Evolutionary conservation across 2,329 filamentous ascomycete species (phyloP), one percentile per base, ranked within the genome.

Genomic region (Colletotrichum karsti): DNA sequence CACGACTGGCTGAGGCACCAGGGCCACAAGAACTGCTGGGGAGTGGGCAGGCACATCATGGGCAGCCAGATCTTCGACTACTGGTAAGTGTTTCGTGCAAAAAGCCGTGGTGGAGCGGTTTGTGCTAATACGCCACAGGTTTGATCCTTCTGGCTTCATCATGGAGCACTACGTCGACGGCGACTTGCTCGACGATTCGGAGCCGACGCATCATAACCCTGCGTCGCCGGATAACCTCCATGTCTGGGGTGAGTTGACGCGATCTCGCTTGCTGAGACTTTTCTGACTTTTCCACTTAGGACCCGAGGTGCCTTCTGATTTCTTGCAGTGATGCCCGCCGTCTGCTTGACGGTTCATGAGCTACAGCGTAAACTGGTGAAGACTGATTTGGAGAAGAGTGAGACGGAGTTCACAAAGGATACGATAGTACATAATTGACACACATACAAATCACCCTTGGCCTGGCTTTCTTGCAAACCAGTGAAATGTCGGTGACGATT

Each of bases 141-240:
- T 87, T 73, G 90, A 92, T 77, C 86, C 87, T 0, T 84, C 81
- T 3, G 82, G 83, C 0, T 90, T 91, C 74, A 91, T 92, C 77
- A 80, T 92, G 73, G 90, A 92, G 78, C 90, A 92, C 76, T 93
- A 93, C 72, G 88, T 90, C 15, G 91, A 93, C 75, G 91, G 91
- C 1, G 91, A 93, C 77, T 72, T 91, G 71, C 84, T 92, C 2
- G 81, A 87, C 67, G 82, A 87, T 69, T 85, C 81, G 18, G 83
- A 87, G 42, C 84, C 82, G 20, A 83, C 82, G 4, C 82, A 85
- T 69, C 75, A 72, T 12, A 81, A 75, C 12, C 72, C 77, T 67
- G 79, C 80, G 1, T 77, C 78, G 26, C 81, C 82, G 3, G 82
- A 80, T 46, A 81, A 79, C 35, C 64, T 85, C 42, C 80, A 84